Base-by-base conservation (phyloP, 768 basidiomycete genomes). In the Melanogaster broomeanus region DNA sequence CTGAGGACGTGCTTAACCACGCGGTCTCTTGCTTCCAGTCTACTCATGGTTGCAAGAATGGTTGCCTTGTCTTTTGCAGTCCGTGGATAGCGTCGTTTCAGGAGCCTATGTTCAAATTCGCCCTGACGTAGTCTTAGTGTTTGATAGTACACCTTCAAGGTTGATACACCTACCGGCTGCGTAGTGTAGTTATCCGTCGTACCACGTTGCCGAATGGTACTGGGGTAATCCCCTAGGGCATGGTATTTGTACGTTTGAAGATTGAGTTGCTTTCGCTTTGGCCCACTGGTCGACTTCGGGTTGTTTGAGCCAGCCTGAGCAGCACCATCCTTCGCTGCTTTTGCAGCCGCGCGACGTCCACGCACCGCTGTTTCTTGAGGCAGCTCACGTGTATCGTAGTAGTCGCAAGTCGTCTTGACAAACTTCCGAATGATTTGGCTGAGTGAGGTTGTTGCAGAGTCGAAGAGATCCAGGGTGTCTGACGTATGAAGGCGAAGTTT, bases 101-200 rank as follows among this genome's bases (percentile, higher is more conserved):
- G 12, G 15, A 11, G 12, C 15, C 31, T 31, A 31, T 31, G 31
- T 31, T 31, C 12, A 13, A 31, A 13, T 13, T 31, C 31, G 5
- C 31, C 31, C 31, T n/a, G n/a, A n/a, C n/a, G n/a, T n/a, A n/a
- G n/a, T n/a, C n/a, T n/a, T n/a, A n/a, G n/a, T n/a, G n/a, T n/a
- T n/a, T n/a, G n/a, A n/a, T 31, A 31, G 31, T 31, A 31, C 31
- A 31, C 15, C 31, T 31, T n/a, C n/a, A n/a, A n/a, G n/a, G n/a
- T n/a, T n/a, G n/a, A n/a, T n/a, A n/a, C n/a, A n/a, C 39, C 10
- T 55, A 75, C 35, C 3, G 34, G 31, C 40, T 71, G 65, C 2
- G 72, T 75, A 1, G 71, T 65, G 53, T 69, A 75, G 11, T 52
- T 57, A 44, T 76, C 72, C 4, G 66, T 69, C 8, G 71, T 69